Base-by-base conservation (phyloP, 495 filamentous ascomycete species). In the Immersiella caudata region DNA sequence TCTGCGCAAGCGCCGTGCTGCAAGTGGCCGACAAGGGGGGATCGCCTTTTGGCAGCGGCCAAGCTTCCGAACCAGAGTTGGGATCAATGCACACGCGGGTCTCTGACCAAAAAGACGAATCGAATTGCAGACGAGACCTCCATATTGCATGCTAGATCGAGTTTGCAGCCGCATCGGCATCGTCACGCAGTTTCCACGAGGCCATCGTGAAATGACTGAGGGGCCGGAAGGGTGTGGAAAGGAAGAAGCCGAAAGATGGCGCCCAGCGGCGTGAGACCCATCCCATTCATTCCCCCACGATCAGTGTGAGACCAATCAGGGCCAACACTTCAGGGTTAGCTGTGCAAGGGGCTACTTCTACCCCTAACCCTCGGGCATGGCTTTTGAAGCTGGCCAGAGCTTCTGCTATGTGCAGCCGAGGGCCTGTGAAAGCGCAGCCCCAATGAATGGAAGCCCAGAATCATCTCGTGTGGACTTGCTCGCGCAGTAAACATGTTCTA, bases 1-100 rank as follows among this genome's bases (percentile, higher is more conserved):
- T 67, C 66, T 22, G 72, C 67, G 65, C 40, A 71, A 76, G 67
- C 69, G 72, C 63, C 20, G 68, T 46, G 55, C 57, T 60, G 55
- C 24, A 61, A 76, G 68, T 76, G 74, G 72, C 70, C 68, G 63
- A 66, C 68, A 74, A n/a, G 70, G 70, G 72, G 63, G 2, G 65
- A 69, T 74, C 60, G 60, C 70, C 69, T 68, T 60, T 61, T 56
- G 66, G 18, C 4, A 55, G 68, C 66, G 72, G 74, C 74, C 72
- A 27, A 46, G 21, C 66, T 70, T 71, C 69, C 69, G 71, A 72
- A 66, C 69, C 63, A 60, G 59, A 60, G 55, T 64, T 60, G 59
- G 60, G 26, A 52, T 40, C 29, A 50, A 22, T 54, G 49, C 55
- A 65, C 25, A 8, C 21, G 14, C 18, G 8, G 9, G 18, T 26